A percentile compares a stretch with the other conserved stretches of the same genome.
These are phyloP conservation scores for Ricinus communis DNA, from an alignment of 345 rosid species.

Conservation along the genomic window DNA sequence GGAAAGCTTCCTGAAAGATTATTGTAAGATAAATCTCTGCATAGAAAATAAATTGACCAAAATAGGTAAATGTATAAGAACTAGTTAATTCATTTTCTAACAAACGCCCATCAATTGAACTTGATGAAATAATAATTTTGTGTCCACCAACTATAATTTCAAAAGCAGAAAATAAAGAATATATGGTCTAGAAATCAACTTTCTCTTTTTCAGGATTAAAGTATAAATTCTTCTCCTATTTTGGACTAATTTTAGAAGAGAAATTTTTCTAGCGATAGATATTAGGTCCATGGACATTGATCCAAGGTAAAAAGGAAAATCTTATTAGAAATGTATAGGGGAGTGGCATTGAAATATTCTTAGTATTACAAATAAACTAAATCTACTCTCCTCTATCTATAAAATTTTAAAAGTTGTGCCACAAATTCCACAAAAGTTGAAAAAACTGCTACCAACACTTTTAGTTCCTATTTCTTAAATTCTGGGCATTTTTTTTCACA, in stretches of 20 bases:
- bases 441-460: neutral
- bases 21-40: slow-evolving; percentile 49
- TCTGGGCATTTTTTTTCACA: neutral
- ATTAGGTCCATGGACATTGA: neutral
- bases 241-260: no score
- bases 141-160: neutral
- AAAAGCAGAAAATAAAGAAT: neutral
- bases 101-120: neutral
- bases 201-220: neutral
- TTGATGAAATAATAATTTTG: neutral
- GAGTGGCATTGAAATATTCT: no score
- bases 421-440: neutral
- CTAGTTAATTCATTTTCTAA: neutral
- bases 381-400: neutral
- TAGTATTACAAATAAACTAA: neutral
- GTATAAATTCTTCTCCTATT: no score
- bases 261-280: no score
- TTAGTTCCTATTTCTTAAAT: neutral
- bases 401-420: neutral
- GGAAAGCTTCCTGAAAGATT: slow-evolving; percentile 39
- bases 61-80: neutral
- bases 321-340: neutral
- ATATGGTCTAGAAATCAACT: neutral
- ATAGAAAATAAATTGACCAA: neutral
- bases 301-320: neutral